Conservation (phyloP, 169 alveolate genomes). For the Toxoplasma gondii region DNA sequence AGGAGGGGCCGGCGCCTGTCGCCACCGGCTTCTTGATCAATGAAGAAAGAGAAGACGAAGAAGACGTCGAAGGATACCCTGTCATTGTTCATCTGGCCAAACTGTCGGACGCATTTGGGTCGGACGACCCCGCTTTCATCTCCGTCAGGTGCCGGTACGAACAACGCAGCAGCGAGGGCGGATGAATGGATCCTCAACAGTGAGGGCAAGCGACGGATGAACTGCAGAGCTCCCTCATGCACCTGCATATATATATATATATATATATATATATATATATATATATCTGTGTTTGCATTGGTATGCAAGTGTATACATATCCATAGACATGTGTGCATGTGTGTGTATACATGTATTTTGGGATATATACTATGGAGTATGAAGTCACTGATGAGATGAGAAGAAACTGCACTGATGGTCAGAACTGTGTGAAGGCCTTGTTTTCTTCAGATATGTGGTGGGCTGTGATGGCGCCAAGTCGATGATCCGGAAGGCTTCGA, state of each 20-base stretch:
- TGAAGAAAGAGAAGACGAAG: neutral
- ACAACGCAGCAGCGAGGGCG: too few relatives aligned
- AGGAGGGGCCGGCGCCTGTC: neutral
- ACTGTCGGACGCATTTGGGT: neutral
- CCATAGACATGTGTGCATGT: neutral
- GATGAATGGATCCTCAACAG: neutral
- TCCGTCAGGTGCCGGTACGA: constrained; percentile 14
- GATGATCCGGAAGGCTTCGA: constrained; percentile 37
- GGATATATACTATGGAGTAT: too few relatives aligned
- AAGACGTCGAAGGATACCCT: neutral
- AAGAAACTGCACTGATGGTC: neutral
- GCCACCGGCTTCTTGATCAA: neutral
- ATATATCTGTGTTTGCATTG: neutral
- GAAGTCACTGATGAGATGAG: neutral
- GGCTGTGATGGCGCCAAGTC: constrained; percentile 67
- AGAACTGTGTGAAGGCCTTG: neutral
- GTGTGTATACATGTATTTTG: neutral
- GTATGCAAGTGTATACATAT: neutral
- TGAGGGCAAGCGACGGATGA: too few relatives aligned
- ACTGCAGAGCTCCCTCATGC: too few relatives aligned
- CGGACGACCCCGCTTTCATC: neutral
- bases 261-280: neutral
- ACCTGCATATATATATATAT: neutral
- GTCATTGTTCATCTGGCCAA: neutral
- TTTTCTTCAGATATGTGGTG: constrained; percentile 43